Conservation (phyloP, 2,329 filamentous ascomycete genomes). For the Pseudonectria buxi region DNA sequence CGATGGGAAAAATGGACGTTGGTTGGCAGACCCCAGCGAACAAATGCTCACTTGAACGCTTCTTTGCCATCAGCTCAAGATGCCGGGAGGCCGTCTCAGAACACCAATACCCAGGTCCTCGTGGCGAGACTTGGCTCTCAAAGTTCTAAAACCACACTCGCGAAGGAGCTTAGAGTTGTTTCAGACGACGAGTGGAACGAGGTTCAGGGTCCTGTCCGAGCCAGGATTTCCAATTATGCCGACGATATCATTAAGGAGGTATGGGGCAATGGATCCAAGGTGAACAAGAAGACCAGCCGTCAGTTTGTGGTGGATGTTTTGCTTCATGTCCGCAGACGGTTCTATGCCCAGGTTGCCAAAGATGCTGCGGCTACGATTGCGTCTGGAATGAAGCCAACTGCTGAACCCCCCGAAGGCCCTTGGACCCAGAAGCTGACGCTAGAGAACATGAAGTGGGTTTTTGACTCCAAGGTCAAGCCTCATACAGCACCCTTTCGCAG, state of each 20-base stretch:
- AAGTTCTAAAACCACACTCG: not conserved
- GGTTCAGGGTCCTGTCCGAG: conserved; percentile 59
- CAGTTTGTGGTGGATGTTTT: conserved; percentile 68
- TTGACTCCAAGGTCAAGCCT: conserved; percentile 68
- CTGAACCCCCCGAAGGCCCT: conserved; percentile 46
- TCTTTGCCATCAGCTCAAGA: conserved; percentile 1
- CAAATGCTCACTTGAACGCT: conserved; percentile 22
- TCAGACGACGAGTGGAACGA: conserved; percentile 66
- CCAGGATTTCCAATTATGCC: conserved; percentile 58
- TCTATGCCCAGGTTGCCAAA: conserved; percentile 54
- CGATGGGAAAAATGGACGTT: conserved; percentile 71
- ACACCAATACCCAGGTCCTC: conserved; percentile 14
- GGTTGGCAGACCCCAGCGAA: conserved; percentile 34
- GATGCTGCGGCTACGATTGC: conserved; percentile 41
- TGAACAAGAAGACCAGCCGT: conserved; percentile 57
- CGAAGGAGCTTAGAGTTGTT: conserved; percentile 38
- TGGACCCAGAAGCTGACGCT: conserved; percentile 60
- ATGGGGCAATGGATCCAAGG: conserved; percentile 58
- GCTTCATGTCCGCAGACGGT: conserved; percentile 58
- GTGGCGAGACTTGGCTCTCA: conserved; percentile 25
- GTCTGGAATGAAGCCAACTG: conserved; percentile 36
- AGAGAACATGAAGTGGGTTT: conserved; percentile 84
- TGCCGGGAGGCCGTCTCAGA: not conserved
- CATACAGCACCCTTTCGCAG: conserved; percentile 59
- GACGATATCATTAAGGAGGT: conserved; percentile 60